Percentiles rank a stretch among this genome's conserved stretches.
Evolutionary conservation across 306 rosid genomes (phyloP).

Genomic region (Trichosanthes cucumerina): DNA sequence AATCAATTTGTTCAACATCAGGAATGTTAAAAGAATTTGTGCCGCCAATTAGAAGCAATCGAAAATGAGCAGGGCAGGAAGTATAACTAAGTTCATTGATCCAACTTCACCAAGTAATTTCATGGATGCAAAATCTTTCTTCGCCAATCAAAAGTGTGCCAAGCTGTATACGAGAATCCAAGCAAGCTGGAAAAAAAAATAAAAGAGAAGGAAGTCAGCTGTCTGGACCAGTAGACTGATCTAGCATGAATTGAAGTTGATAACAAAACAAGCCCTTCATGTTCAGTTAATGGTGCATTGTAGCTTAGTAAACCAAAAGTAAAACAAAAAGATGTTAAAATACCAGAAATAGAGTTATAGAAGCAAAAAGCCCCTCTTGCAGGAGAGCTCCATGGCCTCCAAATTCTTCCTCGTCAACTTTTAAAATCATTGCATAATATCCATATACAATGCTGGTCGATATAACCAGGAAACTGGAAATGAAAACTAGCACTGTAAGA

Average conservation of each 20-base stretch:
- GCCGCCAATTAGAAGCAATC: not conserved
- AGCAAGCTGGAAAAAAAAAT: conserved; percentile 51
- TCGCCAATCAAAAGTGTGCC: conserved; percentile 72
- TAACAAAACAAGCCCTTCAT: not conserved
- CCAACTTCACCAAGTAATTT: conserved; percentile 13
- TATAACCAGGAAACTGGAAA: conserved; percentile 61
- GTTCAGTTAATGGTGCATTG: not conserved
- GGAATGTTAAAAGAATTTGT: not conserved
- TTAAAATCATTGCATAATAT: conserved; percentile 71
- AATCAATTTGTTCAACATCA: not conserved
- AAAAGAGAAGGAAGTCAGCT: not conserved
- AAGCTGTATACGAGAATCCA: conserved; percentile 91
- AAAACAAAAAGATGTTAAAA: not conserved
- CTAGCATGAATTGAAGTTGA: not conserved
- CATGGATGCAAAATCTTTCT: conserved; percentile 18
- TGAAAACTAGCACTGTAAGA: not conserved
- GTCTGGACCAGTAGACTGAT: not conserved
- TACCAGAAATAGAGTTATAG: conserved; percentile 93
- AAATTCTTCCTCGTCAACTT: conserved; percentile 91
- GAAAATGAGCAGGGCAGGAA: not conserved
- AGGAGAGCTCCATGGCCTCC: conserved; percentile 99
- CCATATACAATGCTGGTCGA: conserved; percentile 71
- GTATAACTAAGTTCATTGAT: not conserved
- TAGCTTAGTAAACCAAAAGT: not conserved
- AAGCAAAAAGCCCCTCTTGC: conserved; percentile 96